Percentiles rank a stretch among this genome's conserved stretches.
These are phyloP conservation scores for Neurospora sp. DNA, from an alignment of 2,329 filamentous ascomycete genomes.

Conservation along the genomic window DNA sequence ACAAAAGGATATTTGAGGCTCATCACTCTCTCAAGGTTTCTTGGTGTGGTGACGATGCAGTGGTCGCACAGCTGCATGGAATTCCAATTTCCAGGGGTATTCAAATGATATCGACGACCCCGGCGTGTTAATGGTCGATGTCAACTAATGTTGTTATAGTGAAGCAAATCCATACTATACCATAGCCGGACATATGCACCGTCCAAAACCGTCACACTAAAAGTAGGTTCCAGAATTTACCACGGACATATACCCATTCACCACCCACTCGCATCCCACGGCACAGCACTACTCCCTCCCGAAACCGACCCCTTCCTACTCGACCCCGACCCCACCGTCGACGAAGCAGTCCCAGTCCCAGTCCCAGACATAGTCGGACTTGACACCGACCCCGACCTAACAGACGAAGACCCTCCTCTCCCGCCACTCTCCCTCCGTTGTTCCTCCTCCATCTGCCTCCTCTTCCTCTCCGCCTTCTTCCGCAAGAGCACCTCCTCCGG, in stretches of 20 bases:
- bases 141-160: neutral
- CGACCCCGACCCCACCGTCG: conserved; percentile 15
- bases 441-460: conserved; percentile 16
- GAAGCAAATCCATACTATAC: neutral
- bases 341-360: conserved; percentile 24
- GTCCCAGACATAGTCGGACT: conserved; percentile 8
- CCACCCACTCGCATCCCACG: neutral
- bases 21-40: neutral
- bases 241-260: neutral
- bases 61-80: neutral
- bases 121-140: neutral
- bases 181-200: neutral
- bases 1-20: neutral
- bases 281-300: neutral
- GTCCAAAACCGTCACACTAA: neutral
- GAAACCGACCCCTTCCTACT: conserved; percentile 3
- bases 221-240: too few relatives aligned
- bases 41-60: neutral
- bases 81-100: neutral
- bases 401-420: conserved; percentile 23
- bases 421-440: conserved; percentile 1
- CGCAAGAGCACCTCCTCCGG: conserved; percentile 33
- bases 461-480: conserved; percentile 24
- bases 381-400: conserved; percentile 21
- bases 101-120: neutral